Evolutionary conservation across 1,284 basidiomycete genomes (phyloP).

Genomic region (Cryptococcus sp.): DNA sequence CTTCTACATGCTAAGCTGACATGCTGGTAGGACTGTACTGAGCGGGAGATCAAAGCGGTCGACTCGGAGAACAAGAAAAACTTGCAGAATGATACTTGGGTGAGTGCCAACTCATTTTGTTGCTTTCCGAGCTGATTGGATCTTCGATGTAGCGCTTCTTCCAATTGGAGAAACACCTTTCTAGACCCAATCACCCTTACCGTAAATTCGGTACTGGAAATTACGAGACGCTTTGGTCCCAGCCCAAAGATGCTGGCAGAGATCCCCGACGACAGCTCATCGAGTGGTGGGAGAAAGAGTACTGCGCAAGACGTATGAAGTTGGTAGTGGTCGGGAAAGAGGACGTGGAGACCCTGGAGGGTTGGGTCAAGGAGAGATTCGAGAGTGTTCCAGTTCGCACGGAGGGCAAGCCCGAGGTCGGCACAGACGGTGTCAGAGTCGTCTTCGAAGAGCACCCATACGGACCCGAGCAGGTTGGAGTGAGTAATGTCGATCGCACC

Average conservation of each 20-base stretch:
- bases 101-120: slow-evolving; percentile 13
- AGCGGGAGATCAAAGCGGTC: slow-evolving; percentile 93
- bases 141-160: slow-evolving; percentile 80
- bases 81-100: slow-evolving; percentile 88
- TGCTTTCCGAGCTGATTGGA: background rate
- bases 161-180: slow-evolving; percentile 90
- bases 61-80: slow-evolving; percentile 99
- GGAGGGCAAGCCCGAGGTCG: slow-evolving; percentile 36
- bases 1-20: background rate
- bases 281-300: slow-evolving; percentile 92
- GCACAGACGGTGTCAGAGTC: slow-evolving; percentile 45
- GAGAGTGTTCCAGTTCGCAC: slow-evolving; percentile 46
- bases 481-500: slow-evolving; percentile 55
- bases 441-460: slow-evolving; percentile 75
- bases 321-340: slow-evolving; percentile 88
- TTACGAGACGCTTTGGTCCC: slow-evolving; percentile 74
- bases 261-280: slow-evolving; percentile 89
- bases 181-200: slow-evolving; percentile 79
- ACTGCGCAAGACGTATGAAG: slow-evolving; percentile 93
- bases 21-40: slow-evolving; percentile 68
- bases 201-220: slow-evolving; percentile 92
- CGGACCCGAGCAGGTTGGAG: slow-evolving; percentile 70
- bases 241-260: slow-evolving; percentile 62
- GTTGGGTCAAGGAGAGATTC: slow-evolving; percentile 49
- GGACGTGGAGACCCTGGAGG: slow-evolving; percentile 53